Base-by-base conservation (phyloP, 768 basidiomycete genomes). In the Saitozyma sp. region DNA sequence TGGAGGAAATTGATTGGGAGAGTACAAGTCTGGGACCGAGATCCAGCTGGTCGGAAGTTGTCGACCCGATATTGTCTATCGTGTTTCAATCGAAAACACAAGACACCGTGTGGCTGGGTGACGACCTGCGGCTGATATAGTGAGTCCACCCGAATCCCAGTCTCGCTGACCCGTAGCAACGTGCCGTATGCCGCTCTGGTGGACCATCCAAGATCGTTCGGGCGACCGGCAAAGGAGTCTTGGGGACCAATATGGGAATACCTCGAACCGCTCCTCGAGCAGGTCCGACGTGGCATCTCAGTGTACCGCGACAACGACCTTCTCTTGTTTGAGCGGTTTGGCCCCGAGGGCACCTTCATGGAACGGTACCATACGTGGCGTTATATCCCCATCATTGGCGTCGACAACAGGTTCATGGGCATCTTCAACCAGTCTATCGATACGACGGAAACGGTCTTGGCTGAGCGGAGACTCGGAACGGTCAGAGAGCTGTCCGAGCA, bases 281-380 rank as follows among this genome's bases (percentile, higher is more conserved):
- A 46, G 10, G 59, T 49, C 38, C 9, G 57, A 51, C 16, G 42
- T 7, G 74, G 74, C 6, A 59, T 54, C 53, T 51, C 68, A 1
- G 56, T 56, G 3, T 71, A 63, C 51, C 50, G 61, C 10, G 68
- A 68, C 41, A 67, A 71, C 54, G 71, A 71, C 20, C 65, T 68
- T 3, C 20, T 71, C 20, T 52, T 68, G 48, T 70, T 54, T 40
- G 48, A 56, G 29, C 43, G 48, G 52, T 61, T 63, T 14, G 66
- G 62, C 10, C 17, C 13, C 17, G 60, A 70, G 54, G 67, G 63
- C 16, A 42, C 45, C 3, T 29, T 65, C 11, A 14, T 62, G 40
- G 76, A 78, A 58, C 53, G 46, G 14, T 75, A 78, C 51, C 68
- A 70, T 39, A 55, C 63, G 17, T 73, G 70, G 69, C 63, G 71